Conservation (phyloP, 495 filamentous ascomycete species). For the Hyphodiscus hymeniophilus region DNA sequence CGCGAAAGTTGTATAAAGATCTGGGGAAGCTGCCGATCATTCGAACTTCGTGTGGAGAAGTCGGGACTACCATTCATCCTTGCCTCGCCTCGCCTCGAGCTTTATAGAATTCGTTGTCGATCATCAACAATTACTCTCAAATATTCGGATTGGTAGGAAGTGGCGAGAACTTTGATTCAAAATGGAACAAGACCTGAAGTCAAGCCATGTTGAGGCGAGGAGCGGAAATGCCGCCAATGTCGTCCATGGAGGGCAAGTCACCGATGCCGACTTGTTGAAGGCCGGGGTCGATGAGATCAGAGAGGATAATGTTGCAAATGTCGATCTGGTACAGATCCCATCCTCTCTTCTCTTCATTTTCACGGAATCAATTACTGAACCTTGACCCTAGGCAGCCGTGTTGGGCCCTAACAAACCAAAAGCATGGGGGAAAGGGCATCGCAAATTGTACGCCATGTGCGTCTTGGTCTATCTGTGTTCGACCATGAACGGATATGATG, state of each 20-base stretch:
- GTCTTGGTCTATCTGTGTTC: slow-evolving; percentile 25
- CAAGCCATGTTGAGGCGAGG: background rate
- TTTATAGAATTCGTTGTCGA: too few relatives aligned
- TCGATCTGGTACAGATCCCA: background rate
- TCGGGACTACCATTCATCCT: too few relatives aligned
- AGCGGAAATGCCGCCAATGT: background rate
- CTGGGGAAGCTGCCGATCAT: too few relatives aligned
- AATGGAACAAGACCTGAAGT: background rate
- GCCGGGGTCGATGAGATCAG: background rate
- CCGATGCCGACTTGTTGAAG: background rate
- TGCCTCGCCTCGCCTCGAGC: too few relatives aligned
- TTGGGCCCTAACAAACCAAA: background rate
- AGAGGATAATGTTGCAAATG: background rate
- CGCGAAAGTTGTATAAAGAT: too few relatives aligned
- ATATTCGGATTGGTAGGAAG: too few relatives aligned
- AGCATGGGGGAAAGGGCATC: background rate
- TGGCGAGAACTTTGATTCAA: too few relatives aligned
- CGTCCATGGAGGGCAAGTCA: background rate
- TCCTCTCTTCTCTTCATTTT: background rate
- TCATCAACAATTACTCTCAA: too few relatives aligned
- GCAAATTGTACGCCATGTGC: slow-evolving; percentile 2
- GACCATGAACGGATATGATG: slow-evolving; percentile 27
- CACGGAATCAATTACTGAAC: background rate
- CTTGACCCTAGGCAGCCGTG: background rate
- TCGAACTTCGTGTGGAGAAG: too few relatives aligned